Percentiles rank a stretch among this genome's conserved stretches.
phyloP scores from a whole-genome alignment of 2,329 filamentous ascomycete genomes.

The Alternaria sp. region DNA sequence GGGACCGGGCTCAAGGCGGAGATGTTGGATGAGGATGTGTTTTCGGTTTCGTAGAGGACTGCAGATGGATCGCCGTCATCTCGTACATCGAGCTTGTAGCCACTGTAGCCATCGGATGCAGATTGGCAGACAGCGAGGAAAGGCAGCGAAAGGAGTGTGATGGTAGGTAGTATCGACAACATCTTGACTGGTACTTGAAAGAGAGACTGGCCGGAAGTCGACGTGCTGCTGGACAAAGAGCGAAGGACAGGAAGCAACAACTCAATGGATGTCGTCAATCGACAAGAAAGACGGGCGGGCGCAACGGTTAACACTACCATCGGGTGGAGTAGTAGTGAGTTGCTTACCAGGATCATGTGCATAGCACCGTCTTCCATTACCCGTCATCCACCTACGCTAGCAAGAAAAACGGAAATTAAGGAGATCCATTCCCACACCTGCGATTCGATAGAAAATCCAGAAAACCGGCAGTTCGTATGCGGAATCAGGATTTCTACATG shows the following conservation, averaged over 20 bases:
- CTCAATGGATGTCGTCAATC: conserved; percentile 22
- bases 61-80: conserved; percentile 59
- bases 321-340: conserved; percentile 22
- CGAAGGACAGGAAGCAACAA: conserved; percentile 15
- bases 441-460: conserved; percentile 8
- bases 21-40: conserved; percentile 53
- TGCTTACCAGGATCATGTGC: conserved; percentile 29
- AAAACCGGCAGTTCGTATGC: conserved; percentile 9
- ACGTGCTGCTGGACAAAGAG: conserved; percentile 21
- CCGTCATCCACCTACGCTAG: conserved; percentile 9
- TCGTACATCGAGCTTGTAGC: conserved; percentile 58
- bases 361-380: conserved; percentile 20
- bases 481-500: conserved; percentile 28
- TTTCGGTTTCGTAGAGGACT: conserved; percentile 61
- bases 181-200: conserved; percentile 23
- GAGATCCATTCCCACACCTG: conserved; percentile 22
- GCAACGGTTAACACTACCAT: conserved; percentile 25
- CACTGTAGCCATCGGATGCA: conserved; percentile 59
- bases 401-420: conserved; percentile 37
- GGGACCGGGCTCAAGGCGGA: conserved; percentile 55
- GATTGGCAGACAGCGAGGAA: conserved; percentile 42
- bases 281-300: conserved; percentile 4
- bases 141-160: conserved; percentile 42
- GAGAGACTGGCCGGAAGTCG: conserved; percentile 32
- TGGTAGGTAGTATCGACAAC: conserved; percentile 30